Percentiles rank a stretch among this genome's conserved stretches.
phyloP scores from a whole-genome alignment of 75 land plant species.

The Cryptomeria japonica region DNA sequence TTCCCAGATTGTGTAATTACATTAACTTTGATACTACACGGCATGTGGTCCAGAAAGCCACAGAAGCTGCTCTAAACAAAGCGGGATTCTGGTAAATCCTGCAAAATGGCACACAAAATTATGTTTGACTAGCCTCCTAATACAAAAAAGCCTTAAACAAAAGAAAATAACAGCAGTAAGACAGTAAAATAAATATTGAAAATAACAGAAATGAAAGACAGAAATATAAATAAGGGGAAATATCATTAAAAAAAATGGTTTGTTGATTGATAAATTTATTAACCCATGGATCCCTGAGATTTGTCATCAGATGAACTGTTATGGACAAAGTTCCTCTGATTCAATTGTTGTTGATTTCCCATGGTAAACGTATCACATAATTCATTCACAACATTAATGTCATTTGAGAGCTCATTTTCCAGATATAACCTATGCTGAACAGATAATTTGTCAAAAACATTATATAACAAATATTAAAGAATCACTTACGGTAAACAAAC shows the following conservation, averaged over 20 bases:
- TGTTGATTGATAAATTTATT: neutral
- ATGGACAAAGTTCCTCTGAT: neutral
- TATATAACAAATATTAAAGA: too few relatives aligned
- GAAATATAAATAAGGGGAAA: neutral
- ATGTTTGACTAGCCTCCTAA: neutral
- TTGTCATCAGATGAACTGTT: neutral
- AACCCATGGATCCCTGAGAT: neutral
- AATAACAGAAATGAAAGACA: neutral
- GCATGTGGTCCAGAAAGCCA: conserved; percentile 80
- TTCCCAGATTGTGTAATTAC: conserved; percentile 14
- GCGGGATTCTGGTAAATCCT: conserved; percentile 91
- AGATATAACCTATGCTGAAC: neutral
- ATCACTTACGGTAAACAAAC: too few relatives aligned
- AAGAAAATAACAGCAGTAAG: neutral
- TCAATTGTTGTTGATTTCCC: neutral
- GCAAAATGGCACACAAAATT: conserved; percentile 9
- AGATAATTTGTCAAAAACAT: neutral
- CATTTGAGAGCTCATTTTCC: neutral
- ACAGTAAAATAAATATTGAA: neutral
- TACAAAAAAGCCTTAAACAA: neutral
- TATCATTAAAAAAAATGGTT: neutral
- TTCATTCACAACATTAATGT: neutral
- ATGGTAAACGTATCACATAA: neutral
- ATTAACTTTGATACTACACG: conserved; percentile 55
- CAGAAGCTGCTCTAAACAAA: conserved; percentile 64